Conservation (phyloP, 495 filamentous ascomycete genomes). For the Daldinia loculata region DNA sequence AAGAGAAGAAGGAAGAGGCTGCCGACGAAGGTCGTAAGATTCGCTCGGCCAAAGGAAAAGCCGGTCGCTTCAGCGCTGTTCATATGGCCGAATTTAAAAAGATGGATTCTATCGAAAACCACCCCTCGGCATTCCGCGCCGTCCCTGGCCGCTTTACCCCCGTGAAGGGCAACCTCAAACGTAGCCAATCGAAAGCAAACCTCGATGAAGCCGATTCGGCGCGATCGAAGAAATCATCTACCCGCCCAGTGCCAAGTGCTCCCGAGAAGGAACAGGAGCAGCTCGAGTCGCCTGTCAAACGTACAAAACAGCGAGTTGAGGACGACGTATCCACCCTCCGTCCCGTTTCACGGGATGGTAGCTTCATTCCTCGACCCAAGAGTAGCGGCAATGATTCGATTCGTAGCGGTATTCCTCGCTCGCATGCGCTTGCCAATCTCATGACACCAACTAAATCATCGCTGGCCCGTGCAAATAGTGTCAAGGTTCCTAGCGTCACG, state of each 20-base stretch:
- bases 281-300: conserved; percentile 63
- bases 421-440: conserved; percentile 61
- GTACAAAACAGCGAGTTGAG: conserved; percentile 64
- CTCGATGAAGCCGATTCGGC: conserved; percentile 65
- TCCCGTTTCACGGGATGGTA: conserved; percentile 59
- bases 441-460: conserved; percentile 86
- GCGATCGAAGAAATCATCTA: conserved; percentile 44
- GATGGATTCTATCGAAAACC: conserved; percentile 93
- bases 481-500: conserved; percentile 58
- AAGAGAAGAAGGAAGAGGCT: conserved; percentile 53
- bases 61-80: conserved; percentile 77
- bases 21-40: conserved; percentile 69
- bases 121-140: conserved; percentile 80
- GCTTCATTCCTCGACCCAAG: conserved; percentile 53
- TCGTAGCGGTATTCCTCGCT: conserved; percentile 46
- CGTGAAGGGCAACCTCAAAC: conserved; percentile 68
- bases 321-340: conserved; percentile 69
- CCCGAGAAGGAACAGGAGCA: conserved; percentile 42
- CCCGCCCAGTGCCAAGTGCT: conserved; percentile 27
- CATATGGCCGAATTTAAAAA: conserved; percentile 92
- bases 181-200: conserved; percentile 76
- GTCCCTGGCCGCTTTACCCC: conserved; percentile 66
- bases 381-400: conserved; percentile 49
- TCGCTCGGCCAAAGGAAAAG: conserved; percentile 78
- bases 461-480: conserved; percentile 67